Evolutionary conservation across 768 basidiomycete genomes (phyloP), one percentile per base, ranked within the genome.

Genomic region (Epithele typhae): DNA sequence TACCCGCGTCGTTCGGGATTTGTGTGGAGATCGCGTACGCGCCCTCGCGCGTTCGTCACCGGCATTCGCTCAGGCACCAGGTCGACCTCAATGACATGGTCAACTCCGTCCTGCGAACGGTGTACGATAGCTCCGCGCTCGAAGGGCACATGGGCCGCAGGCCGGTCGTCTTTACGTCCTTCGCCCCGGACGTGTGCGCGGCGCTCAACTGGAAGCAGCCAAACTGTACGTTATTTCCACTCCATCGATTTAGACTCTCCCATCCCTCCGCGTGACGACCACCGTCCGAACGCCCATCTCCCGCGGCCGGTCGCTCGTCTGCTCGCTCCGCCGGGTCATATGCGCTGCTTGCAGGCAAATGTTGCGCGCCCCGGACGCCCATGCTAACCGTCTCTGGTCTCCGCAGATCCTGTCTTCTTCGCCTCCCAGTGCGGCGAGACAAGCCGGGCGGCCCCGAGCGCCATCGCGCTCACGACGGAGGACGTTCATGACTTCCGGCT

Each of bases 181-280:
- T 89, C 64, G 86, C 87, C 39, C 90, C 94, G 8, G 84, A 89
- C 61, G 79, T 92, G 0, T 95, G 92, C 65, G 81, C 89, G 7
- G 84, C 89, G 14, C 66, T 97, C 45, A 98, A 99, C 60, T 98
- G 95, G 96, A 99, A 99, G 67, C 95, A 99, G 66, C 95, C 95
- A 11, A 98, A 98, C 65, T 98, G 95, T 92, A 68, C 67, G 82
- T 67, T 40, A 33, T 14, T 30, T 30, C 8, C 27, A 14, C 14
- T 14, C 27, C 27, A 7, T 30, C 27, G 27, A 30, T 30, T 14
- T 14, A 30, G 27, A 14, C 8, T 14, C 27, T 14, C 14, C 27
- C 14, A 7, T 30, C 14, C 27, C 27, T 14, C 27, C 27, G 27
- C 27, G 8, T 30, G n/a, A n/a, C 27, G 8, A 14, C 27, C 27